Percentiles rank a stretch among this genome's conserved stretches.
phyloP scores from a whole-genome alignment of 192 early-diverging fungal species.

The Chytriomyces confervae region DNA sequence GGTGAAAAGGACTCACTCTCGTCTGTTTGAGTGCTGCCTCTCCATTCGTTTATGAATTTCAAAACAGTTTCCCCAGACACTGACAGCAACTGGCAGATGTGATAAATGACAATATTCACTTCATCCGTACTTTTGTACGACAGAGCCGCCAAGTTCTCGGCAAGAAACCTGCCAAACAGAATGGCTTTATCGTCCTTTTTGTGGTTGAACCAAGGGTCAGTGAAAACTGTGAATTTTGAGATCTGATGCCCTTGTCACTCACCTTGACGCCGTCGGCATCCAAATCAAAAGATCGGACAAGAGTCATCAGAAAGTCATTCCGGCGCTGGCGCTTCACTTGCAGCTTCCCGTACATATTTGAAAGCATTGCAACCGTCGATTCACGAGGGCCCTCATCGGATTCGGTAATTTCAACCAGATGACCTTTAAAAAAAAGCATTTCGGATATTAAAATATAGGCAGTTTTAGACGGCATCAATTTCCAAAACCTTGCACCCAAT shows the following conservation, averaged over 20 bases:
- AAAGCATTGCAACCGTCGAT: conserved; percentile 61
- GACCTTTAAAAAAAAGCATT: conserved; percentile 1
- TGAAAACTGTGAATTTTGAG: neutral
- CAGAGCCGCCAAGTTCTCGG: conserved; percentile 81
- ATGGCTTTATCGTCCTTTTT: neutral
- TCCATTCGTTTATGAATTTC: conserved; percentile 40
- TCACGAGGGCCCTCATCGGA: conserved; percentile 26
- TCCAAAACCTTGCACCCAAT: too few species aligned
- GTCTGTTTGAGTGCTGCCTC: neutral
- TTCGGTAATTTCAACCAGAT: conserved; percentile 11
- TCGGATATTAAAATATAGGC: too few species aligned
- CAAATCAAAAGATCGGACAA: conserved; percentile 75
- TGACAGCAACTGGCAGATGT: conserved; percentile 74
- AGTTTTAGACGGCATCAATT: too few species aligned
- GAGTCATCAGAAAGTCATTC: conserved; percentile 71
- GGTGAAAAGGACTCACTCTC: conserved; percentile 12
- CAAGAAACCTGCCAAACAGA: conserved; percentile 73
- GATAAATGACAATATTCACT: conserved; percentile 75
- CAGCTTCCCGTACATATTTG: conserved; percentile 72
- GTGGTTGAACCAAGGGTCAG: too few species aligned
- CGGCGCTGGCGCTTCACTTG: conserved; percentile 69
- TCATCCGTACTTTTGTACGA: conserved; percentile 85
- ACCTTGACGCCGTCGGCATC: conserved; percentile 43
- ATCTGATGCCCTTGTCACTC: conserved; percentile 9
- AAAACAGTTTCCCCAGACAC: conserved; percentile 69